These are phyloP conservation scores for Exophiala sp. DNA, from an alignment of 2,329 filamentous ascomycete species.

Conservation along the genomic window DNA sequence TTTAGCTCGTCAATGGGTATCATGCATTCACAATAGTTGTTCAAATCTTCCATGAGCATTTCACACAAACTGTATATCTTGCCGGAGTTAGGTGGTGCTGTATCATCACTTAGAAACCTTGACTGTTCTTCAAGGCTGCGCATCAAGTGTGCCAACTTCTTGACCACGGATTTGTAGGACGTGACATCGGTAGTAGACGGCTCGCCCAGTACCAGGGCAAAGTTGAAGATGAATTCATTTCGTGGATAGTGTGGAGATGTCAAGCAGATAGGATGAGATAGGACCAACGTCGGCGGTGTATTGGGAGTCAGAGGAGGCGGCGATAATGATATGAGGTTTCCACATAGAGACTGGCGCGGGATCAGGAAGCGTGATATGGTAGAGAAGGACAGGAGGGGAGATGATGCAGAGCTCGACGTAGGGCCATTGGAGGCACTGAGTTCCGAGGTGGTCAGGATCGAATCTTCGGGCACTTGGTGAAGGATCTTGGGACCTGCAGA, in stretches of 20 bases:
- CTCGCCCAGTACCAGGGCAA: constrained; percentile 74
- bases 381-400: constrained; percentile 78
- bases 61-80: constrained; percentile 70
- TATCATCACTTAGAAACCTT: constrained; percentile 62
- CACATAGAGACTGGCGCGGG: constrained; percentile 90
- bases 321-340: constrained; percentile 64
- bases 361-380: constrained; percentile 90
- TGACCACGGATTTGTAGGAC: constrained; percentile 79
- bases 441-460: constrained; percentile 48
- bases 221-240: constrained; percentile 98
- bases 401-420: constrained; percentile 4
- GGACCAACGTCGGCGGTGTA: constrained; percentile 67
- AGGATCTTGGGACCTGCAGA: constrained; percentile 58
- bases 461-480: constrained; percentile 61
- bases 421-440: constrained; percentile 35
- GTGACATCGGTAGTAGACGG: constrained; percentile 56
- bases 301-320: constrained; percentile 40
- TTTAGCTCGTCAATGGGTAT: constrained; percentile 96
- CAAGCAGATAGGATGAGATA: constrained; percentile 88
- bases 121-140: constrained; percentile 89
- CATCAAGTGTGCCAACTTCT: constrained; percentile 80
- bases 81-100: constrained; percentile 44
- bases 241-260: constrained; percentile 76
- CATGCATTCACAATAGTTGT: constrained; percentile 98
- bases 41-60: constrained; percentile 85